Conservation (phyloP, 2,329 filamentous ascomycete species). For the Colletotrichum horii region DNA sequence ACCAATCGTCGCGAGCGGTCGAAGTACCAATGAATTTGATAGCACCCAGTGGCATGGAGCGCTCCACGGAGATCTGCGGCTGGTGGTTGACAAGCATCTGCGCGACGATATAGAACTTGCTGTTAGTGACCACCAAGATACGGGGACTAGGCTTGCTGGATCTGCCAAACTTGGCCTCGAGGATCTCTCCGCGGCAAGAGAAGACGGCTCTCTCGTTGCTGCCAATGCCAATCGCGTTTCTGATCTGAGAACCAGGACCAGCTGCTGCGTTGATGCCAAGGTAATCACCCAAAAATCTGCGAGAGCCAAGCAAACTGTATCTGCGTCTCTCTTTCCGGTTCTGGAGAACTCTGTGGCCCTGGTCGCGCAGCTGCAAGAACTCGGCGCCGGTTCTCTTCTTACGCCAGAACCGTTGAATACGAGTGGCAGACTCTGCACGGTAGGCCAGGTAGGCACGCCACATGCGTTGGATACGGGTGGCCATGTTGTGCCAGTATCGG, state of each 20-base stretch:
- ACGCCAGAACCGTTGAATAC: constrained; percentile 95
- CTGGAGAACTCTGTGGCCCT: constrained; percentile 81
- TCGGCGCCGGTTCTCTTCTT: constrained; percentile 91
- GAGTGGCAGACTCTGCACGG: constrained; percentile 86
- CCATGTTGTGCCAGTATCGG: constrained; percentile 99
- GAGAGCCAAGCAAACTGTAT: constrained; percentile 89
- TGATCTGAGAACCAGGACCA: constrained; percentile 82
- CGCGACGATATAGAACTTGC: constrained; percentile 87
- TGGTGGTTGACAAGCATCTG: constrained; percentile 85
- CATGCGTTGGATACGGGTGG: constrained; percentile 93
- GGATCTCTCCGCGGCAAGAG: constrained; percentile 86
- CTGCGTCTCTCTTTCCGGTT: constrained; percentile 89
- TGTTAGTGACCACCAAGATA: constrained; percentile 82
- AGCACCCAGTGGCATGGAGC: constrained; percentile 80
- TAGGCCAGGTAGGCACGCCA: constrained; percentile 97
- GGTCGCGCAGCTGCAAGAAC: constrained; percentile 85
- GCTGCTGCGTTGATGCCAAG: constrained; percentile 82
- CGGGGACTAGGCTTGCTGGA: constrained; percentile 93
- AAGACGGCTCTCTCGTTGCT: constrained; percentile 81
- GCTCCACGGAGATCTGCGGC: constrained; percentile 80
- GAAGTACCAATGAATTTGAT: constrained; percentile 89
- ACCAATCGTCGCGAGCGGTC: constrained; percentile 92
- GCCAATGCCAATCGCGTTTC: constrained; percentile 73
- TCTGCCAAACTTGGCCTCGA: constrained; percentile 94
- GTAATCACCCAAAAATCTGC: constrained; percentile 94